Evolutionary conservation across 345 rosid species (phyloP).

Genomic region (Eucalyptus camaldulensis): DNA sequence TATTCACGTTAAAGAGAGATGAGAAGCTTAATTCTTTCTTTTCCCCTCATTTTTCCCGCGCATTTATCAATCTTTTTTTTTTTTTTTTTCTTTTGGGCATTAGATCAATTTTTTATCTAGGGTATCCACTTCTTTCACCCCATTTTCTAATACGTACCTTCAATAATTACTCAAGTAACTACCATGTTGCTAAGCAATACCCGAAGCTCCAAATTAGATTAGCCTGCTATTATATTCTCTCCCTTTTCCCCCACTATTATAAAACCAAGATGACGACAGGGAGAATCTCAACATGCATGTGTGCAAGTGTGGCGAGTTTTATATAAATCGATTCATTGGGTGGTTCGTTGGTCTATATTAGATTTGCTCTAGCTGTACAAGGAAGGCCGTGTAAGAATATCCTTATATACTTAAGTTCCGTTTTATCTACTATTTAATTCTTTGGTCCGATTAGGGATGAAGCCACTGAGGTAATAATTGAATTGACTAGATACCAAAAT

Average conservation of each 20-base stretch:
- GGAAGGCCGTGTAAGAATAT: background rate
- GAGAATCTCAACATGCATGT: background rate
- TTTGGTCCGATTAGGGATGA: background rate
- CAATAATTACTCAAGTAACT: background rate
- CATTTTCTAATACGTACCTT: background rate
- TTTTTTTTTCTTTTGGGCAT: background rate
- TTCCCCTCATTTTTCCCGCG: background rate
- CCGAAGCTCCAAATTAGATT: background rate
- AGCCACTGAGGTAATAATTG: background rate
- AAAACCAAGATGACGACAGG: background rate
- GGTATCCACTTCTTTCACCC: background rate
- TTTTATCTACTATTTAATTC: background rate
- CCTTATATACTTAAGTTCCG: background rate
- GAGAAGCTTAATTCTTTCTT: background rate
- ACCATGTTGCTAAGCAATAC: background rate
- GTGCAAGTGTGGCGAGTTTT: background rate
- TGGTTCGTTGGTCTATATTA: background rate
- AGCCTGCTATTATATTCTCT: background rate
- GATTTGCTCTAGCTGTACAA: background rate
- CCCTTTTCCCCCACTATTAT: background rate
- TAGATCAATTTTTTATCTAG: background rate
- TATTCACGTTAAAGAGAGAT: background rate
- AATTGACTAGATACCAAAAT: background rate
- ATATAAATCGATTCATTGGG: background rate
- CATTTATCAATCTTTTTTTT: background rate